A percentile compares a stretch with the other conserved stretches of the same genome.
phyloP scores from a whole-genome alignment of 306 rosid genomes.

The Senna tora region DNA sequence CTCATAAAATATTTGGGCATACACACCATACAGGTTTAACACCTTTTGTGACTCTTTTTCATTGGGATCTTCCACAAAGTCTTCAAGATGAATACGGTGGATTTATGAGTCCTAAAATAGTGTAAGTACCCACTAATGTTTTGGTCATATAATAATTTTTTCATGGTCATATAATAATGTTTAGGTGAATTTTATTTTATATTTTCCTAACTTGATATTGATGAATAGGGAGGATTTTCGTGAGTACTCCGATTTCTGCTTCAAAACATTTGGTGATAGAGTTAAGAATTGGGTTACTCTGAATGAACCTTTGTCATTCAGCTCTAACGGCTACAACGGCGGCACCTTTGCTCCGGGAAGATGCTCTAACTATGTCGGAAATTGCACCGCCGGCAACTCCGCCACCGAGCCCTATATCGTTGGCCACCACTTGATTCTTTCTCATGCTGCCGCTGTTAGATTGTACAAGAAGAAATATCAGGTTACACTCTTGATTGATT shows the following conservation, averaged over 20 bases:
- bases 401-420: constrained; percentile 60
- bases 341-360: constrained; percentile 59
- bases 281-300: constrained; percentile 61
- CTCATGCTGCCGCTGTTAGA: constrained; percentile 48
- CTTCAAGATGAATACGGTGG: constrained; percentile 58
- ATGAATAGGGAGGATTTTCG: constrained; percentile 45
- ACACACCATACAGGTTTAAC: constrained; percentile 29
- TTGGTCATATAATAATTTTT: too few relatives aligned
- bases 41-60: constrained; percentile 59
- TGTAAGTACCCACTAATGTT: constrained; percentile 27
- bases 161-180: too few relatives aligned
- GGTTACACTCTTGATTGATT: constrained; percentile 25
- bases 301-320: constrained; percentile 44
- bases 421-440: constrained; percentile 50
- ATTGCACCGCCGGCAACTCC: constrained; percentile 47
- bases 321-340: constrained; percentile 41
- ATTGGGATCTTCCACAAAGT: constrained; percentile 61
- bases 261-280: constrained; percentile 56
- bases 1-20: too few relatives aligned
- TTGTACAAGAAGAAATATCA: constrained; percentile 52
- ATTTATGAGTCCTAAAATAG: constrained; percentile 37
- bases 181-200: too few relatives aligned
- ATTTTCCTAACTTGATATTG: neutral
- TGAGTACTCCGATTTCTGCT: constrained; percentile 45
- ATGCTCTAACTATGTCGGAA: constrained; percentile 49